These are phyloP conservation scores for Neurospora sp. DNA, from an alignment of 495 filamentous ascomycete species.

Conservation along the genomic window DNA sequence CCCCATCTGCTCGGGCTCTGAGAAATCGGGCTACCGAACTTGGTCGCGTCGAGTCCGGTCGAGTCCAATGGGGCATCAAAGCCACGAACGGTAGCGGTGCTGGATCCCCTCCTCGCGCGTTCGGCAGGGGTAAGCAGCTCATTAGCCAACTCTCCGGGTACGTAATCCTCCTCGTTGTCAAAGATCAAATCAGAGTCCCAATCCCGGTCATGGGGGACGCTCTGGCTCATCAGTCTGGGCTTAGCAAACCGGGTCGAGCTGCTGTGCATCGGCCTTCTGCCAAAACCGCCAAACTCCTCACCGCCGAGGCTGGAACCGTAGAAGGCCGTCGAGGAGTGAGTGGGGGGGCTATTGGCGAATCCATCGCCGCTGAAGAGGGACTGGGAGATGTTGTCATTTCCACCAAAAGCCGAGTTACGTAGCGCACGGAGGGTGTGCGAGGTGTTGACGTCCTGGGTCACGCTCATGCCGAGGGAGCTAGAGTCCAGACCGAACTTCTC, in stretches of 20 bases:
- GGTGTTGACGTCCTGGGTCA: conserved; percentile 46
- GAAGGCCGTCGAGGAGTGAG: conserved; percentile 28
- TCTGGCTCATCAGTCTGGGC: conserved; percentile 68
- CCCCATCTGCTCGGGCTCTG: conserved; percentile 84
- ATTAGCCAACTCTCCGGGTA: conserved; percentile 69
- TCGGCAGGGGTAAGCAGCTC: conserved; percentile 90
- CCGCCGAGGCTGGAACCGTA: conserved; percentile 32
- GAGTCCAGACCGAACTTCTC: conserved; percentile 89
- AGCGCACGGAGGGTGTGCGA: conserved; percentile 69
- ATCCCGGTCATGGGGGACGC: conserved; percentile 61
- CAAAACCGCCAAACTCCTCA: conserved; percentile 47
- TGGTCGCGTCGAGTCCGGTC: conserved; percentile 40
- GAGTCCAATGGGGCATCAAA: conserved; percentile 39
- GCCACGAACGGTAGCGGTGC: conserved; percentile 20
- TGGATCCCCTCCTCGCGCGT: conserved; percentile 70
- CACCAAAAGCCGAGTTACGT: conserved; percentile 77
- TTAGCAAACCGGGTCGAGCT: conserved; percentile 54
- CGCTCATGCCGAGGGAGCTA: conserved; percentile 62
- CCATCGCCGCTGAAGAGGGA: conserved; percentile 41
- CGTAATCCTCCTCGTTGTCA: conserved; percentile 68
- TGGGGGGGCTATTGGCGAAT: conserved; percentile 52
- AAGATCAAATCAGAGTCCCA: conserved; percentile 82
- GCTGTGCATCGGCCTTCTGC: conserved; percentile 75
- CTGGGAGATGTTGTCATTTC: conserved; percentile 31
- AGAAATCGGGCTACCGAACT: conserved; percentile 68